A percentile compares a stretch with the other conserved stretches of the same genome.
phyloP scores from a whole-genome alignment of 371 early-diverging fungal genomes.

The Fennellomyces sp. region DNA sequence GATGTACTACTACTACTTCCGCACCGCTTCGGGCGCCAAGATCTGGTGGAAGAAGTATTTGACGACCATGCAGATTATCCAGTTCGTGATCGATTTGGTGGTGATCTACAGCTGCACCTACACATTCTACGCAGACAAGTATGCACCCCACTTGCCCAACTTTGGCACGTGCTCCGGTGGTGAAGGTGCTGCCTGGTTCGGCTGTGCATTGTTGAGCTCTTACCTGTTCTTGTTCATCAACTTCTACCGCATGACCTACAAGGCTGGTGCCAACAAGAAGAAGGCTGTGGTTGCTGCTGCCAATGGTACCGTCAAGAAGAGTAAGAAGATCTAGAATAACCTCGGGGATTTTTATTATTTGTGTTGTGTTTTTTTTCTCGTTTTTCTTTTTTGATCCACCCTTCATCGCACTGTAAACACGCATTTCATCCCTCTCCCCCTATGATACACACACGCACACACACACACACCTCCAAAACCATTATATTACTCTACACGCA shows the following conservation, averaged over 20 bases:
- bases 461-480: neutral
- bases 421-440: neutral
- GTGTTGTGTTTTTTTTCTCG: neutral
- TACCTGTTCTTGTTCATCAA: slow-evolving; percentile 86
- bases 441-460: neutral
- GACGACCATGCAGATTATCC: slow-evolving; percentile 86
- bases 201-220: slow-evolving; percentile 73
- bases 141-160: slow-evolving; percentile 65
- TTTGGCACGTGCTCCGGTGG: slow-evolving; percentile 76
- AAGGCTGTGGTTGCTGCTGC: slow-evolving; percentile 10
- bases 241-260: slow-evolving; percentile 84
- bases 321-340: slow-evolving; percentile 14
- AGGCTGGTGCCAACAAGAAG: slow-evolving; percentile 26
- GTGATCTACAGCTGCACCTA: slow-evolving; percentile 76
- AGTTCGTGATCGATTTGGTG: slow-evolving; percentile 82
- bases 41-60: slow-evolving; percentile 92
- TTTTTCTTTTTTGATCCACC: neutral
- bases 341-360: neutral
- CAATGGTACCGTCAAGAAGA: slow-evolving; percentile 10
- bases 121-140: slow-evolving; percentile 67
- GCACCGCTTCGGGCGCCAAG: slow-evolving; percentile 76
- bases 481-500: neutral
- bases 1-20: slow-evolving; percentile 91
- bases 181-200: slow-evolving; percentile 76
- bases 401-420: neutral